Base-by-base conservation (phyloP, 257 asterid genomes). In the Jacaranda mimosifolia region DNA sequence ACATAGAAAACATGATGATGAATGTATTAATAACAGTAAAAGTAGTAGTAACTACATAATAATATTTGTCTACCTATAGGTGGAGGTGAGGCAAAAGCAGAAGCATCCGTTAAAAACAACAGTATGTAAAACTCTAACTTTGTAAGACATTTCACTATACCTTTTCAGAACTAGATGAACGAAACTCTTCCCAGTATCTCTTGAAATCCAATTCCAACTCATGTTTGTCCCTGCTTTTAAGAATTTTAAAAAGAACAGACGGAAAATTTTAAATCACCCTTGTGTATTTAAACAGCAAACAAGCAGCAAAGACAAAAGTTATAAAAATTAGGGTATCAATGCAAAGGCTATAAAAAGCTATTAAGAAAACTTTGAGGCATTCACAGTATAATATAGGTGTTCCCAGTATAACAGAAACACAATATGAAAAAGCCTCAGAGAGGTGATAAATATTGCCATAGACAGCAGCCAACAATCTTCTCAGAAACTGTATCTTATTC, bases 171-270 rank as follows among this genome's bases (percentile, higher is more conserved):
- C 77, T 91, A 65, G 95, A 88, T 73, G 97, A 88, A 62, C 98
- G 93, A 83, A 96, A 96, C 81, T 90, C 97, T 81, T 96, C 97
- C 99, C 99, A 96, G 55, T 89, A 88, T 85, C 99, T 91, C 89
- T 87, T 96, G 78, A 96, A 96, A 79, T 93, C 97, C 96, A 88
- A 85, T 87, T 93, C 98, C 94, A 96, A 77, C 79, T 91, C 99
- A 87, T 90, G 89, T 76, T 85, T 89, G 85, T 86, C 93, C 49
- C 93, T 83, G 85, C 84, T 79, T 45, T 18, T 59, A 77, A 57
- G 57, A 13, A 73, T 74, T 75, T 51, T 19, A 36, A 58, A 35
- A 36, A 56, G 68, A 45, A 70, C 72, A 81, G 65, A 42, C 18
- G n/a, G 58, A 48, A 58, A 74, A 66, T 14, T 21, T 64, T 63